Evolutionary conservation across 225 moss, liverwort and hornwort species (phyloP), one percentile per base, ranked within the genome.

Genomic region (Anthoceros angustus): DNA sequence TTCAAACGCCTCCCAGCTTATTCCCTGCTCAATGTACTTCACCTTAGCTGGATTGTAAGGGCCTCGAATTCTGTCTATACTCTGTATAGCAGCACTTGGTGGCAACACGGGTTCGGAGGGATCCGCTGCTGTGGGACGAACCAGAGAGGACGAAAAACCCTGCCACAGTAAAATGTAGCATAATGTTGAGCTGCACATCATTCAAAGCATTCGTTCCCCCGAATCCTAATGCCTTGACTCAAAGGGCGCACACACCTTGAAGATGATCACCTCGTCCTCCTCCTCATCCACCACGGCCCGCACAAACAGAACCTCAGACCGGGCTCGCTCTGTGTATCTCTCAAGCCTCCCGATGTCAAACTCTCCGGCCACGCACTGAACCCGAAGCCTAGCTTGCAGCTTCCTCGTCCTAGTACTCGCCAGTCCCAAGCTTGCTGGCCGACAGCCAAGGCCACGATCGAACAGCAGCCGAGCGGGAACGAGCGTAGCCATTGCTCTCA

Each of bases 91-190:
- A 25, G 92, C 80, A 15, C 80, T 83, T 0, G 77, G 62, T 50
- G 86, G 83, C 46, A 92, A 68, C 41, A 83, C 77, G 4, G 85
- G 82, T 61, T 92, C 83, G 20, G 80, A 78, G 41, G 75, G 79
- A 65, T 92, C 83, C n/a, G 60, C 77, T 0, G 86, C 80, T 11
- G 86, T 89, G 24, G 82, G 42, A 16, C 92, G 75, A 74, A 73
- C 85, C 25, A 92, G 64, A n/a, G 92, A 92, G 16, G 92, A 92
- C 25, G 92, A 89, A 70, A 85, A 92, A 4, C 92, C 92, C 84
- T 88, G 83, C 65, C 66, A 12, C 41, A 71, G n/a, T 10, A 4
- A 20, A 55, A 7, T 0, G n/a, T 23, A 18, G 14, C 2, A 0
- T 23, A 55, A 55, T 18, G 55, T 55, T 20, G 23, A 48, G 7